Percentiles rank a stretch among this genome's conserved stretches.
These are phyloP conservation scores for Fusarium beomiforme DNA, from an alignment of 2,329 filamentous ascomycete species.

Conservation along the genomic window DNA sequence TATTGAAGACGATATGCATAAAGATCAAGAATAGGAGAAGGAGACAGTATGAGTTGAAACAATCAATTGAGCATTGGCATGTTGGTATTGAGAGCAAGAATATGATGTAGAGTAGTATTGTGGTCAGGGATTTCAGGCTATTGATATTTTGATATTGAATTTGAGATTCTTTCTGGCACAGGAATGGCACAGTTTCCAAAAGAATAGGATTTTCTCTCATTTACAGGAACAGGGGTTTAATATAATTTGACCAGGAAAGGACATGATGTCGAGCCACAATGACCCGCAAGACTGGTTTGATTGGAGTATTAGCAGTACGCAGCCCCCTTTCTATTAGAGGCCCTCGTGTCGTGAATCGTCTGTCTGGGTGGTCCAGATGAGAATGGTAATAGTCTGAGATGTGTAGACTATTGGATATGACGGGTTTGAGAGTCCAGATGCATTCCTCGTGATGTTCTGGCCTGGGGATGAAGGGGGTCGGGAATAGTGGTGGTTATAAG, in stretches of 20 bases:
- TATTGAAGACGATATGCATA: conserved; percentile 5
- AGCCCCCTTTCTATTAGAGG: conserved; percentile 37
- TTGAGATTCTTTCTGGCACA: background rate
- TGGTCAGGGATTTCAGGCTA: background rate
- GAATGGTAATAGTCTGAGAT: conserved; percentile 5
- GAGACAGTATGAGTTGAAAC: background rate
- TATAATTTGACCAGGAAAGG: conserved; percentile 40
- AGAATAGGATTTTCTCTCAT: background rate
- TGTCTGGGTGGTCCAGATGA: conserved; percentile 27
- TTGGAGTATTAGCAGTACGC: conserved; percentile 24
- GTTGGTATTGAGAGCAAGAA: background rate
- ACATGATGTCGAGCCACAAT: conserved; percentile 43
- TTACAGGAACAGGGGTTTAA: conserved; percentile 22
- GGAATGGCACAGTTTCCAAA: background rate
- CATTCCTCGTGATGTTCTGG: background rate
- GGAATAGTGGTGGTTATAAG: background rate
- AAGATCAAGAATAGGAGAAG: background rate
- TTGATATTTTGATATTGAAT: background rate
- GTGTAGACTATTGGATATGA: conserved; percentile 4
- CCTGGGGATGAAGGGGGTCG: background rate
- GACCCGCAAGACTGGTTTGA: conserved; percentile 29
- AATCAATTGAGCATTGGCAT: background rate
- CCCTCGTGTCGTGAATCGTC: conserved; percentile 42
- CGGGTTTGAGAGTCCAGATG: background rate
- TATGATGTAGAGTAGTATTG: background rate